Percentiles rank a stretch among this genome's conserved stretches.
These are phyloP conservation scores for Penicillium sp. DNA, from an alignment of 2,329 filamentous ascomycete genomes.

Conservation along the genomic window DNA sequence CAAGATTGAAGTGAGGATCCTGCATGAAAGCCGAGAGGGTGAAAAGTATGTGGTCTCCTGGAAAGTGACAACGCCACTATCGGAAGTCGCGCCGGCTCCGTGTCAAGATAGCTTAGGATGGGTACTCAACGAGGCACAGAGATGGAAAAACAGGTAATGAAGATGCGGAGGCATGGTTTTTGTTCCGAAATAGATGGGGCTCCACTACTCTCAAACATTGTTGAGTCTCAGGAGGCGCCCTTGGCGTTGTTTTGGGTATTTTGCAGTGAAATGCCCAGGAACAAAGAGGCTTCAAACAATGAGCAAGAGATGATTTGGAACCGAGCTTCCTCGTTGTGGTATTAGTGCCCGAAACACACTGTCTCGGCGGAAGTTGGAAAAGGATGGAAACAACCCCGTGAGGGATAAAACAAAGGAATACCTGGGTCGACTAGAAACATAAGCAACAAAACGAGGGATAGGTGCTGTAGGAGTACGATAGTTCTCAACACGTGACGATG, in stretches of 20 bases:
- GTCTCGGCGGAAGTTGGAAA: too few relatives aligned
- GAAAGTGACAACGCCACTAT: conserved; percentile 1
- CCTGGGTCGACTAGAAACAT: too few relatives aligned
- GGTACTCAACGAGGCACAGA: background rate
- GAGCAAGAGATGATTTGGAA: too few relatives aligned
- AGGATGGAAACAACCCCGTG: too few relatives aligned
- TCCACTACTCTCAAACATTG: background rate
- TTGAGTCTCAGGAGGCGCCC: conserved; percentile 4
- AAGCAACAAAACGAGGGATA: too few relatives aligned
- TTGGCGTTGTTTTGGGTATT: background rate
- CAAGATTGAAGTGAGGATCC: background rate
- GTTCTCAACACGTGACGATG: too few relatives aligned
- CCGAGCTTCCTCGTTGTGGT: too few relatives aligned
- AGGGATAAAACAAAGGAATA: too few relatives aligned
- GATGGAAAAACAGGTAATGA: background rate
- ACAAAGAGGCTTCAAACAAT: too few relatives aligned
- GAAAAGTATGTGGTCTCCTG: background rate
- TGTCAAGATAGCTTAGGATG: background rate
- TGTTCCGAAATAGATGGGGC: background rate
- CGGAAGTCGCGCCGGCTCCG: background rate
- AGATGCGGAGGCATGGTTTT: background rate
- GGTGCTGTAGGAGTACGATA: too few relatives aligned
- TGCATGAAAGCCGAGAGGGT: background rate
- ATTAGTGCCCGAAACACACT: too few relatives aligned
- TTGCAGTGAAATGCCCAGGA: background rate